Conservation (phyloP, 176 grass and related monocot genomes). For the barley (Hordeum vulgare) region DNA sequence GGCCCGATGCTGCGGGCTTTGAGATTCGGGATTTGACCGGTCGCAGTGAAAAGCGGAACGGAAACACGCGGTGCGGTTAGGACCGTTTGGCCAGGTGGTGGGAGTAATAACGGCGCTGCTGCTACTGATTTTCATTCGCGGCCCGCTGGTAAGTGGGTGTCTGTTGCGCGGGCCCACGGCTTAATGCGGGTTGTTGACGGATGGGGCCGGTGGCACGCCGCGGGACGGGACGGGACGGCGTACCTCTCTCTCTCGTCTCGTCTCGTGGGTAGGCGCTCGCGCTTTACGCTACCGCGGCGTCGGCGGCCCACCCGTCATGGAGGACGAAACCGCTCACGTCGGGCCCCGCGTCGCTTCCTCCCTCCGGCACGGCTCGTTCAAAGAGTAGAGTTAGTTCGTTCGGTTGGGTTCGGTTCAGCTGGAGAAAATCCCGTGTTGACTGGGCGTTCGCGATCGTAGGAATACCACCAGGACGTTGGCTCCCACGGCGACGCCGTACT, state of each 20-base stretch:
- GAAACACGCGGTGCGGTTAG: not conserved
- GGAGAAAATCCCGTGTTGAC: not conserved
- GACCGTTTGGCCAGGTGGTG: not conserved
- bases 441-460: no score
- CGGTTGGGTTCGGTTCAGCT: not conserved
- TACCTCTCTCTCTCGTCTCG: not conserved
- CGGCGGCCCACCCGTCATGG: conserved; percentile 16
- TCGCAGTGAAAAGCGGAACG: not conserved
- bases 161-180: conserved; percentile 18
- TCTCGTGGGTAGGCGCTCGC: not conserved
- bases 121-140: no score
- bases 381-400: not conserved
- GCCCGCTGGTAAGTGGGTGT: not conserved
- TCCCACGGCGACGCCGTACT: not conserved
- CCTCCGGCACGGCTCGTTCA: not conserved
- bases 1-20: not conserved
- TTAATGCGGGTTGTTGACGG: not conserved
- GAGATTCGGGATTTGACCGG: not conserved
- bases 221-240: not conserved
- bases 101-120: no score
- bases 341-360: not conserved
- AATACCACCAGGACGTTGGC: no score
- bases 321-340: not conserved
- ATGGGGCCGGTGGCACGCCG: not conserved
- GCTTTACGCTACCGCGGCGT: conserved; percentile 21